phyloP scores from a whole-genome alignment of 1,284 basidiomycete species.

The Ceratobasidium sp. region DNA sequence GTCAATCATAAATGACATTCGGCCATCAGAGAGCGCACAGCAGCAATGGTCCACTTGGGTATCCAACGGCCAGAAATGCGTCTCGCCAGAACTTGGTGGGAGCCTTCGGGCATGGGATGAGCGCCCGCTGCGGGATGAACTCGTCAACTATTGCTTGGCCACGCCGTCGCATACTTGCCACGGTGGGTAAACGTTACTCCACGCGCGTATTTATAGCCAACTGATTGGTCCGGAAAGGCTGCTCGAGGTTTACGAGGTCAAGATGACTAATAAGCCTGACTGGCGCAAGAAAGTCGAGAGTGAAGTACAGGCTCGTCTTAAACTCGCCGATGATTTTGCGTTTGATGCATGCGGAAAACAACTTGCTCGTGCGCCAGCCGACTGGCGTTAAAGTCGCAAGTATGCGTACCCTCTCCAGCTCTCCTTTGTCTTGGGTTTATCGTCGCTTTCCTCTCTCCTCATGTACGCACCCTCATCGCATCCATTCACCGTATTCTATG shows the following conservation, averaged over 20 bases:
- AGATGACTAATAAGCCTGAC: conserved; percentile 22
- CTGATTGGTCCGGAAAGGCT: background rate
- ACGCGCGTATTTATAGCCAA: background rate
- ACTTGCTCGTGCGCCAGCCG: conserved; percentile 20
- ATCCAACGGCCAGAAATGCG: conserved; percentile 8
- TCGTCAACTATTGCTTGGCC: conserved; percentile 24
- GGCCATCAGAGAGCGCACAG: conserved; percentile 14
- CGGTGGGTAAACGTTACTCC: background rate
- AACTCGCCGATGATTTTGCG: conserved; percentile 35
- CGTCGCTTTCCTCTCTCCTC: background rate
- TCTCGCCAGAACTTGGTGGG: conserved; percentile 28
- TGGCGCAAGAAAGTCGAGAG: conserved; percentile 31
- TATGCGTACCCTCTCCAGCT: background rate
- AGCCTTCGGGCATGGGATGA: conserved; percentile 25
- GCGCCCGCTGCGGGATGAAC: conserved; percentile 23
- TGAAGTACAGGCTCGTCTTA: conserved; percentile 19
- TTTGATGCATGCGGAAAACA: conserved; percentile 19
- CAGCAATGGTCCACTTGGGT: conserved; percentile 30
- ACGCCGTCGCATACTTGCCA: conserved; percentile 24
- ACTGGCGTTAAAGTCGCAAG: conserved; percentile 22
- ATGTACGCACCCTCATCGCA: background rate
- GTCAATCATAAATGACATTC: conserved; percentile 33
- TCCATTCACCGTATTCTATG: conserved; percentile 9
- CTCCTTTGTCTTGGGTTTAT: conserved; percentile 8
- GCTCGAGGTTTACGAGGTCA: conserved; percentile 19